phyloP scores from a whole-genome alignment of 345 rosid species.

The Eucalyptus marginata region DNA sequence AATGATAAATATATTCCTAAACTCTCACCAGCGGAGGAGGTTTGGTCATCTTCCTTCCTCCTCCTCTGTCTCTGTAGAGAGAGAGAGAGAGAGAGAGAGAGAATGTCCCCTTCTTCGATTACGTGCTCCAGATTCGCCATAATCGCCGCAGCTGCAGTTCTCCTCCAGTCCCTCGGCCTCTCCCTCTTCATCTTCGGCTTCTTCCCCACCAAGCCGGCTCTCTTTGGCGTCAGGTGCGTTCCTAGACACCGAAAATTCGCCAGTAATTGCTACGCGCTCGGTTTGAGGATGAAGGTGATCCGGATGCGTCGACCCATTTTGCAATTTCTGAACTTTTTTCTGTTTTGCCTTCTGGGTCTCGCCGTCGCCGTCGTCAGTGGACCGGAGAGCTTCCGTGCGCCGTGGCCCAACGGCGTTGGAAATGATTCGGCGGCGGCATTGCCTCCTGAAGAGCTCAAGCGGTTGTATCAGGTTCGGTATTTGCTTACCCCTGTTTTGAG shows the following conservation, averaged over 20 bases:
- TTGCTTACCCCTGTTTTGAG: neutral
- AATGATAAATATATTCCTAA: neutral
- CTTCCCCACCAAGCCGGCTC: slow-evolving; percentile 82
- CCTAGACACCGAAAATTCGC: neutral
- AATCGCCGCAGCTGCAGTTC: slow-evolving; percentile 22
- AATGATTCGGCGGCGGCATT: slow-evolving; percentile 10
- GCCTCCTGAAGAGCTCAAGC: slow-evolving; percentile 37
- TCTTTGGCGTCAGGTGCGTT: slow-evolving; percentile 65
- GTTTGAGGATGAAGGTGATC: neutral
- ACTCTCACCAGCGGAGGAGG: neutral
- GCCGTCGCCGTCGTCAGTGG: slow-evolving; percentile 14
- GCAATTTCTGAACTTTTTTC: neutral
- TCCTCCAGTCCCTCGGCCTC: neutral
- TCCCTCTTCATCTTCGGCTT: slow-evolving; percentile 13
- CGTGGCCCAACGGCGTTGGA: slow-evolving; percentile 10
- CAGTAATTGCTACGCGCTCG: neutral
- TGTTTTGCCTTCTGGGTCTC: neutral
- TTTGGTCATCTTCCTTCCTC: neutral
- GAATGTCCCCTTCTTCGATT: neutral
- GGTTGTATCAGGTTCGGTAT: slow-evolving; percentile 39
- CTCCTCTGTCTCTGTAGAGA: neutral
- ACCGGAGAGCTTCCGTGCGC: slow-evolving; percentile 47
- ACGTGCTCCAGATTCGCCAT: slow-evolving; percentile 33
- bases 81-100: neutral
- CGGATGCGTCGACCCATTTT: neutral